Evolutionary conservation across 192 early-diverging fungal species (phyloP), one percentile per base, ranked within the genome.

Genomic region (Geranomyces variabilis): DNA sequence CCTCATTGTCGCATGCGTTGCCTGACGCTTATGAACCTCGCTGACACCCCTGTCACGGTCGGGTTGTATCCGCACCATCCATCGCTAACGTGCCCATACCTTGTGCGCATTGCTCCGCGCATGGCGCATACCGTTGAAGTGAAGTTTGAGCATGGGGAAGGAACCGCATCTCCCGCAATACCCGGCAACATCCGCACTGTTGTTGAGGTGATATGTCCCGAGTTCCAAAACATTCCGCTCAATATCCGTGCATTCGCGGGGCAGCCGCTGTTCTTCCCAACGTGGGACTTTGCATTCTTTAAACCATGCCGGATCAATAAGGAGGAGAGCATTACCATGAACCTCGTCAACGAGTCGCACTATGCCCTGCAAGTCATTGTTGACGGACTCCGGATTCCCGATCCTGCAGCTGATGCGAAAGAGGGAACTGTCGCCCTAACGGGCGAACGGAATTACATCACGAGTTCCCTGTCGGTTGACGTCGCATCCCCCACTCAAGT

Each of bases 141-240:
- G n/a, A 47, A 51, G n/a, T 71, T 88, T 24, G 67, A 64, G 10
- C 29, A 79, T 31, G 63, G 60, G 7, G 77, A 77, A 33, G 43
- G 66, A 30, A 28, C 55, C 7, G 14, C 24, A 4, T 17, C 58
- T 8, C 58, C 58, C 8, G 66, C 65, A 21, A 22, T 80, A 12
- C 58, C 44, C 43, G 83, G 84, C 1, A 82, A 81, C 61, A 49
- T 84, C n/a, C 70, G 48, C 49, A 80, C 81, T 5, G 79, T 77
- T 4, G 83, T 88, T 15, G 84, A 87, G 69, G 75, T 86, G 14
- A 79, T 84, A 26, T 88, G 87, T 61, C 84, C 83, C n/a, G 87
- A 85, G 59, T 88, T 88, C 70, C 81, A 87, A 66, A 84, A 84
- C 48, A 81, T 87, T 47, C 83, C 80, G 9, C 47, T 87, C 7